phyloP scores from a whole-genome alignment of 2,329 filamentous ascomycete genomes.

The Clarireedia hainanense region DNA sequence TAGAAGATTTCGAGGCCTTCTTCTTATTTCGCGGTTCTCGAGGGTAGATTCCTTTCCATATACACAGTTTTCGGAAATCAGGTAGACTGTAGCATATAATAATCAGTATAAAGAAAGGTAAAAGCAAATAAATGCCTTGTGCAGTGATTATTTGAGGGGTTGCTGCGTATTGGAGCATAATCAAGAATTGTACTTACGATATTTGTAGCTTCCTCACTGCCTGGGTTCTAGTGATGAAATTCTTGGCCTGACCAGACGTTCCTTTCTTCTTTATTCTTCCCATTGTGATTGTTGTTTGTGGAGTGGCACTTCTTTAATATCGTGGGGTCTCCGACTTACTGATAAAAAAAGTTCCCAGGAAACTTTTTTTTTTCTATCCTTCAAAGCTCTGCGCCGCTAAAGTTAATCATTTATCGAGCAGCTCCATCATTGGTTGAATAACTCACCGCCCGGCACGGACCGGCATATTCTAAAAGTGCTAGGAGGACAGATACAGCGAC shows the following conservation, averaged over 20 bases:
- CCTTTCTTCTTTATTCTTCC: constrained; percentile 84
- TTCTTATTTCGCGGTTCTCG: constrained; percentile 95
- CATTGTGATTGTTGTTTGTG: constrained; percentile 40
- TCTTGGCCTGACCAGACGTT: constrained; percentile 82
- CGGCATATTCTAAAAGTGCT: neutral
- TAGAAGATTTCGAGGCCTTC: constrained; percentile 88
- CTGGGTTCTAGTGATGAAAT: constrained; percentile 96
- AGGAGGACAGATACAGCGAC: neutral
- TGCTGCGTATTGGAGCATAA: neutral
- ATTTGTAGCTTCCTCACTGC: constrained; percentile 97
- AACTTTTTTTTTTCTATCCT: constrained; percentile 9
- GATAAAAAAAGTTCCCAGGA: constrained; percentile 9
- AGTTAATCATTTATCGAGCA: neutral
- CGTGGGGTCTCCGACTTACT: constrained; percentile 5
- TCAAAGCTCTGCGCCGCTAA: neutral
- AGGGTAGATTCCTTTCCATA: constrained; percentile 99
- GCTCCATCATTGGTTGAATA: constrained; percentile 6
- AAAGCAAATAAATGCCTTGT: neutral
- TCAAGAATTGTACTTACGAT: constrained; percentile 1
- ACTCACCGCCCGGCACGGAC: constrained; percentile 11
- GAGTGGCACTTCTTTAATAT: neutral
- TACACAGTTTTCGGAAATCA: constrained; percentile 96
- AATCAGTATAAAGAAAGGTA: neutral
- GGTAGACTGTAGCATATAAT: constrained; percentile 56
- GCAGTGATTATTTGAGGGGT: neutral